phyloP scores from a whole-genome alignment of 2,329 filamentous ascomycete genomes.

The Fusarium brevicatenulatum region DNA sequence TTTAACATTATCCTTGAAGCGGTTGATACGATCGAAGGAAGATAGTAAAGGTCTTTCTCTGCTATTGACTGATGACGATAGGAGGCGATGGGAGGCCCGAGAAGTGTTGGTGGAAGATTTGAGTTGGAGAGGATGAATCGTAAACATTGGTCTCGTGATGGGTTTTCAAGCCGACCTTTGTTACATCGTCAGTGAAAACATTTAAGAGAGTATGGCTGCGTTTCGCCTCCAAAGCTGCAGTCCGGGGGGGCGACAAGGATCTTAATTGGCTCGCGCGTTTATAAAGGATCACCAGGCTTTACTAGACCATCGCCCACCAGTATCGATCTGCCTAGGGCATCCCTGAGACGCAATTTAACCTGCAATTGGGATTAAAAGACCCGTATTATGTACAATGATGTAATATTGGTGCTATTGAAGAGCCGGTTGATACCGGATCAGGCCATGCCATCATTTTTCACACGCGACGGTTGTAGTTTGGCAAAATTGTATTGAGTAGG shows the following conservation, averaged over 20 bases:
- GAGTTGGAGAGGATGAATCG: not conserved
- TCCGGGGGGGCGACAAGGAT: not conserved
- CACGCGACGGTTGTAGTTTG: not conserved
- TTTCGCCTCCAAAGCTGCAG: not conserved
- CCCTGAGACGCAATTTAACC: not conserved
- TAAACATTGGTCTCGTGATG: not conserved
- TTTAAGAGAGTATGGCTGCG: not conserved
- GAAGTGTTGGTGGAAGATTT: not conserved
- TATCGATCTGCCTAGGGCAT: no score
- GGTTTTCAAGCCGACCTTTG: not conserved
- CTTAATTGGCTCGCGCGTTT: not conserved
- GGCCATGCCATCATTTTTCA: not conserved
- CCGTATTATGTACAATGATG: no score
- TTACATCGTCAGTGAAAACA: not conserved
- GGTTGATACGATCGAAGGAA: not conserved
- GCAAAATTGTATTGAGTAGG: not conserved
- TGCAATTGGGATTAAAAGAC: not conserved
- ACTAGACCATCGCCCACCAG: no score
- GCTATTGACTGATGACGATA: not conserved
- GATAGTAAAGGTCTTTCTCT: accelerated
- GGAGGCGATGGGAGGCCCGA: not conserved
- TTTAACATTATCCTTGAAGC: no score
- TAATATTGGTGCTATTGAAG: not conserved
- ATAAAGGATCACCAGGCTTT: not conserved
- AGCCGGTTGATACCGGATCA: not conserved